phyloP scores from a whole-genome alignment of 331 rosid species.

The Phaseolus coccineus region DNA sequence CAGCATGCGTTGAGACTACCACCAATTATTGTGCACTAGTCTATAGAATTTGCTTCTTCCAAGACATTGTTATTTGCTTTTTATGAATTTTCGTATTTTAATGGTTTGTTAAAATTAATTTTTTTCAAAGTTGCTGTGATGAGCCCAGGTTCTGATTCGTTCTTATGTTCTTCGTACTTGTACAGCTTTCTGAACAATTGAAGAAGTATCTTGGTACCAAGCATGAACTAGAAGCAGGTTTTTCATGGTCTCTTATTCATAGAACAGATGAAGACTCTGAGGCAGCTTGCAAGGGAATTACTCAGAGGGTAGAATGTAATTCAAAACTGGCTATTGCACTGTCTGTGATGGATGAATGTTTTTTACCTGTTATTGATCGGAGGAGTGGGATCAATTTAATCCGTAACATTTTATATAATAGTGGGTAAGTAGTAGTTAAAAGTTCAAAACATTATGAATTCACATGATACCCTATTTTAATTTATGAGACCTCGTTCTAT shows the following conservation, averaged over 20 bases:
- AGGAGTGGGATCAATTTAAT: slow-evolving; percentile 87
- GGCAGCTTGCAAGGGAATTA: slow-evolving; percentile 58
- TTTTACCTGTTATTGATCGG: slow-evolving; percentile 82
- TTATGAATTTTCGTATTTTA: neutral
- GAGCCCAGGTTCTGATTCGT: neutral
- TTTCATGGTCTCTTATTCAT: slow-evolving; percentile 83
- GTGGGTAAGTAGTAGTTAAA: slow-evolving; percentile 67
- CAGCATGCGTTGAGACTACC: slow-evolving; percentile 4
- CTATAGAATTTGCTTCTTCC: neutral
- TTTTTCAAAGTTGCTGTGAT: neutral
- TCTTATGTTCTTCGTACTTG: slow-evolving; percentile 32
- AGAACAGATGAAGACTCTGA: slow-evolving; percentile 75
- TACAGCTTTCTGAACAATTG: slow-evolving; percentile 79
- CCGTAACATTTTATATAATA: slow-evolving; percentile 74
- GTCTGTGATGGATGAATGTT: slow-evolving; percentile 91
- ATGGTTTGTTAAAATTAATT: slow-evolving; percentile 3
- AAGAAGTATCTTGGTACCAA: slow-evolving; percentile 77
- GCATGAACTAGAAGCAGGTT: slow-evolving; percentile 86
- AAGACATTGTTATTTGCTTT: neutral
- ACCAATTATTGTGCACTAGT: neutral
- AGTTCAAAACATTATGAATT: slow-evolving; percentile 1
- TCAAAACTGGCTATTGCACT: slow-evolving; percentile 86
- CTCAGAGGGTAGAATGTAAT: slow-evolving; percentile 74
- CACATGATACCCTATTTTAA: slow-evolving; percentile 4
- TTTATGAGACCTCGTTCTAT: slow-evolving; percentile 29